phyloP scores from a whole-genome alignment of 1,139 yeast genomes.

The Yamadazyma blattariae region DNA sequence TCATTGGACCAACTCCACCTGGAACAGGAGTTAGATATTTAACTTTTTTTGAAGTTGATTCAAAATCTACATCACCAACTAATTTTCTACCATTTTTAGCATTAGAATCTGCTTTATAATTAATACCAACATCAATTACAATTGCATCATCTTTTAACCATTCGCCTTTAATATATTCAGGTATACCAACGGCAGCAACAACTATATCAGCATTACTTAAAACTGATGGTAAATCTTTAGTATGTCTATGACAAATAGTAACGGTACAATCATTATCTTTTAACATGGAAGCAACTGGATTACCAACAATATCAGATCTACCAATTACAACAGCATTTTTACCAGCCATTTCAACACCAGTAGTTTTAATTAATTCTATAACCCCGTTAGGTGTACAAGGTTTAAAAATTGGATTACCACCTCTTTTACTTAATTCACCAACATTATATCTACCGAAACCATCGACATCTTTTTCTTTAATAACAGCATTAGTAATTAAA shows the following conservation, averaged over 20 bases:
- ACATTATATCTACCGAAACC: conserved; percentile 75
- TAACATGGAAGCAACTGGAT: conserved; percentile 72
- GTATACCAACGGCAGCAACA: conserved; percentile 74
- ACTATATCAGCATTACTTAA: conserved; percentile 68
- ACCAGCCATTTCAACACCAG: conserved; percentile 58
- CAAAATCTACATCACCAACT: conserved; percentile 78
- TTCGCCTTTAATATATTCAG: conserved; percentile 68
- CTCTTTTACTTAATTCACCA: conserved; percentile 72
- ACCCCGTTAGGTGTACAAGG: conserved; percentile 85
- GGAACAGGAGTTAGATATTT: conserved; percentile 77
- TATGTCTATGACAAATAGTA: conserved; percentile 65
- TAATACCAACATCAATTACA: conserved; percentile 78
- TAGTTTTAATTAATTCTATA: conserved; percentile 62
- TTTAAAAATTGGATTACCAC: conserved; percentile 65
- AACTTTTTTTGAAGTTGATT: conserved; percentile 53
- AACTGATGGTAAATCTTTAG: conserved; percentile 48
- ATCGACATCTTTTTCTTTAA: conserved; percentile 72
- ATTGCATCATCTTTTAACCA: conserved; percentile 70
- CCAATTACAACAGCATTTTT: conserved; percentile 77
- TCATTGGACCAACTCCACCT: conserved; percentile 91
- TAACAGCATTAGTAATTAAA: conserved; percentile 62
- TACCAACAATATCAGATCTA: conserved; percentile 80
- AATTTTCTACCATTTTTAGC: conserved; percentile 64
- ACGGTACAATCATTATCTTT: conserved; percentile 75
- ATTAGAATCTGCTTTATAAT: conserved; percentile 61